phyloP scores from a whole-genome alignment of 371 early-diverging fungal species.

The Apophysomyces variabilis region DNA sequence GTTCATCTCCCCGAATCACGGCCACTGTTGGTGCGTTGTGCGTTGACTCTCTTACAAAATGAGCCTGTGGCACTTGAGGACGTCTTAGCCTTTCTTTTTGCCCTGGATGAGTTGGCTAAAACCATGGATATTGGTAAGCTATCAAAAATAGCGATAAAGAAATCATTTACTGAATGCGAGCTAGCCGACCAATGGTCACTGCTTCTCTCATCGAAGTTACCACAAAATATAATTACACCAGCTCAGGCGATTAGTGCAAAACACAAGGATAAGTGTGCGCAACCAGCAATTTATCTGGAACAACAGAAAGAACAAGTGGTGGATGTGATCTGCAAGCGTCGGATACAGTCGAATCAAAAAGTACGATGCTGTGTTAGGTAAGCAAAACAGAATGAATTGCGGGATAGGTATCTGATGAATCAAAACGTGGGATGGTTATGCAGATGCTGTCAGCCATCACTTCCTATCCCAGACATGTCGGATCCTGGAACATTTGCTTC shows the following conservation, averaged over 20 bases:
- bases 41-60: conserved; percentile 25
- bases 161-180: conserved; percentile 4
- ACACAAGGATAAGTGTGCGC: conserved; percentile 38
- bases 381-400: neutral
- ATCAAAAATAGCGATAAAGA: neutral
- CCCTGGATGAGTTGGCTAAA: conserved; percentile 20
- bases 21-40: conserved; percentile 31
- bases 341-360: conserved; percentile 22
- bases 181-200: conserved; percentile 16
- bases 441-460: conserved; percentile 37
- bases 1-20: conserved; percentile 32
- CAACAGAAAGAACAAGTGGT: conserved; percentile 21
- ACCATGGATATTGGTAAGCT: neutral
- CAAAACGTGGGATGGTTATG: neutral
- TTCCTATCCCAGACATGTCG: conserved; percentile 19
- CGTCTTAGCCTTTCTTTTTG: conserved; percentile 32
- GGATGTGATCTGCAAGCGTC: conserved; percentile 45
- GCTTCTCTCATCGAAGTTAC: conserved; percentile 19
- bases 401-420: neutral
- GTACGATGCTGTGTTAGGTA: conserved; percentile 34
- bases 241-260: conserved; percentile 24
- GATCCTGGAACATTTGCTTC: conserved; percentile 37
- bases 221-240: conserved; percentile 17
- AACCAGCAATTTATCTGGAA: conserved; percentile 44
- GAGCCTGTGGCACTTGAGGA: conserved; percentile 35